Base-by-base conservation (phyloP, 805 yeast species). In the Isabelozyma rhagii region DNA sequence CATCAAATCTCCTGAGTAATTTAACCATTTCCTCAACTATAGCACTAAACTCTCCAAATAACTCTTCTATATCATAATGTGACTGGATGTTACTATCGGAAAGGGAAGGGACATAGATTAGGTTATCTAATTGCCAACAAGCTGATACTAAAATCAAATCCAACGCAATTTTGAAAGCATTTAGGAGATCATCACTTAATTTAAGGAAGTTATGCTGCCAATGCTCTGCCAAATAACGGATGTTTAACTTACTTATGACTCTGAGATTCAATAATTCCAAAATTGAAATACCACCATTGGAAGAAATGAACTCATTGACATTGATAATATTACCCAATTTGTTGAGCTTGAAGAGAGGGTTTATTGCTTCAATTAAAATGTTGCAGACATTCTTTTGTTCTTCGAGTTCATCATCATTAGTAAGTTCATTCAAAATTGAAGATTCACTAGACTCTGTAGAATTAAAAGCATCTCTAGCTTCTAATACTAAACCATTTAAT, bases 91-190 rank as follows among this genome's bases (percentile, higher is more conserved):
- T 49, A 15, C 51, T 51, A 43, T 60, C 63, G 21, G 52, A 55
- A n/a, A 49, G 48, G 8, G 59, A 38, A 1, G 60, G 54, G 13
- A 56, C 57, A 14, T 56, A 55, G 5, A 69, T 56, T 27, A 72
- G 58, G 17, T 60, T 63, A 41, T 72, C 77, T 14, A 72, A 57
- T 47, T 66, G 68, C 73, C 75, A 67, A 4, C 74, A 64, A 6
- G 61, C 53, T 1, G 63, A 43, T 5, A 62, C 49, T 28, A 70
- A 54, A 2, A 64, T 43, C n/a, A 66, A 59, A 34, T 67, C 68
- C 29, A 67, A 51, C 1, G 68, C 45, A 4, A 51, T 51, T 21
- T 45, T 53, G 48, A 66, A 55, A 0, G 61, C 51, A 4, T 45
- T 49, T 8, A 50, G 52, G 27, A 60, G 47, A 5, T 50, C 49